These are phyloP conservation scores for Dioscorea zingiberensis DNA, from an alignment of 106 monocot genomes.

Conservation along the genomic window DNA sequence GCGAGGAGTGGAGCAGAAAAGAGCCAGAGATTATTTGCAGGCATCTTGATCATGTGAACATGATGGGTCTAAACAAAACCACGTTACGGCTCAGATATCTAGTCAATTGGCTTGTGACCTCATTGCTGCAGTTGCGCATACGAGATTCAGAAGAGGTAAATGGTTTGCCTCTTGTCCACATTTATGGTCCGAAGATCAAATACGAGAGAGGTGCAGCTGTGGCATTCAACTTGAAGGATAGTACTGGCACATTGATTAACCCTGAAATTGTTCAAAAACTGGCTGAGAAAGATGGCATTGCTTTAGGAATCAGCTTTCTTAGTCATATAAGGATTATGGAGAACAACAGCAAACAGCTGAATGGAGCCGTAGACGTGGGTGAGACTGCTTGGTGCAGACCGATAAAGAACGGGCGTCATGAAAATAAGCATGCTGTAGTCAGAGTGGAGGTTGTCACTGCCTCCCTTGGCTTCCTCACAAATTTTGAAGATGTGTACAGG, in stretches of 20 bases:
- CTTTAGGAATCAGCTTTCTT: conserved; percentile 76
- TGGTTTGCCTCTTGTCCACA: conserved; percentile 47
- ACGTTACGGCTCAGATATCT: conserved; percentile 64
- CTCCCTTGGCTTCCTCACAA: conserved; percentile 91
- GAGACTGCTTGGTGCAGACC: conserved; percentile 33
- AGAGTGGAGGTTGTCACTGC: conserved; percentile 86
- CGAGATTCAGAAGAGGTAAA: conserved; percentile 25
- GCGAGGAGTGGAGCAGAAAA: conserved; percentile 41
- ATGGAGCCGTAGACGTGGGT: conserved; percentile 24
- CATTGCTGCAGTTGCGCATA: conserved; percentile 70
- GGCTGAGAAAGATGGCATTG: conserved; percentile 79
- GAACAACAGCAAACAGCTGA: conserved; percentile 19
- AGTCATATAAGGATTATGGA: conserved; percentile 61
- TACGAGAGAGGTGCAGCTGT: conserved; percentile 87
- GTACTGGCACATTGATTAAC: conserved; percentile 35
- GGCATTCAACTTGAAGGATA: conserved; percentile 79
- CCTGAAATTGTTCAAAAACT: conserved; percentile 89
- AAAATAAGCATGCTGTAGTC: conserved; percentile 34
- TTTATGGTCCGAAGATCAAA: conserved; percentile 95
- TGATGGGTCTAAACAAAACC: conserved; percentile 87
- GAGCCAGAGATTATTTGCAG: conserved; percentile 80
- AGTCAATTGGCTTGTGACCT: conserved; percentile 89
- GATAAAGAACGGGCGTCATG: conserved; percentile 37
- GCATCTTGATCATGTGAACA: conserved; percentile 89
- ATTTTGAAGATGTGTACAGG: conserved; percentile 94